These are phyloP conservation scores for Lasiosphaeria hispida DNA, from an alignment of 495 filamentous ascomycete genomes.

Conservation along the genomic window DNA sequence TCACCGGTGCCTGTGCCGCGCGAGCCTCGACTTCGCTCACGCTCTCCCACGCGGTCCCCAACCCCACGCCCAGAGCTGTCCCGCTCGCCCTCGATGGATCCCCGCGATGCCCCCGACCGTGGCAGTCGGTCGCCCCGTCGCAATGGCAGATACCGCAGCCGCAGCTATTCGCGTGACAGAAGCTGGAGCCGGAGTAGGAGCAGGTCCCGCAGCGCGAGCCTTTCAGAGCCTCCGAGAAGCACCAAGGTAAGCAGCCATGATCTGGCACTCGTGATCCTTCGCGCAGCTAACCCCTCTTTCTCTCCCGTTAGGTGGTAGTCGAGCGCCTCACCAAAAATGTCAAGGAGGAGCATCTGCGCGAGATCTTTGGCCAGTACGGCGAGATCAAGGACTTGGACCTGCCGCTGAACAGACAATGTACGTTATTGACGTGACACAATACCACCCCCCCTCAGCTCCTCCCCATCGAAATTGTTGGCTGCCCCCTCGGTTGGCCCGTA, in stretches of 20 bases:
- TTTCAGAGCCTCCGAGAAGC: slow-evolving; percentile 21
- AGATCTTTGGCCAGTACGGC: slow-evolving; percentile 91
- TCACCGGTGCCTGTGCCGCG: slow-evolving; percentile 9
- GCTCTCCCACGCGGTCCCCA: slow-evolving; percentile 16
- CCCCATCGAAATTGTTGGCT: neutral
- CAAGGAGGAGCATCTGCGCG: slow-evolving; percentile 77
- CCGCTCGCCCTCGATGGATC: slow-evolving; percentile 21
- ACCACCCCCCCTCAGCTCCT: no score
- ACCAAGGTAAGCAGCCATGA: slow-evolving; percentile 31
- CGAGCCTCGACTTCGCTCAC: slow-evolving; percentile 11
- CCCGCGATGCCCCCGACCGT: slow-evolving; percentile 11
- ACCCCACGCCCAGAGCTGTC: slow-evolving; percentile 20
- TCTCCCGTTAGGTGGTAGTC: slow-evolving; percentile 70
- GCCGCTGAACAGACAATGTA: slow-evolving; percentile 84
- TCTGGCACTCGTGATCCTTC: neutral
- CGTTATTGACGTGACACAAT: slow-evolving; percentile 24
- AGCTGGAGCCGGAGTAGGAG: slow-evolving; percentile 36
- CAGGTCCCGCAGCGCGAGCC: slow-evolving; percentile 30
- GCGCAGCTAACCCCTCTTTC: slow-evolving; percentile 17
- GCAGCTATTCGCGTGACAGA: slow-evolving; percentile 21
- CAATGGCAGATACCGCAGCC: slow-evolving; percentile 31
- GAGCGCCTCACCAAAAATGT: slow-evolving; percentile 97
- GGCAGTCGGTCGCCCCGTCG: slow-evolving; percentile 25
- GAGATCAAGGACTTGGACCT: slow-evolving; percentile 82
- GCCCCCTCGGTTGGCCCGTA: neutral